Evolutionary conservation across 139 green algal species (phyloP).

Genomic region (Raphidocelis subcapitata): DNA sequence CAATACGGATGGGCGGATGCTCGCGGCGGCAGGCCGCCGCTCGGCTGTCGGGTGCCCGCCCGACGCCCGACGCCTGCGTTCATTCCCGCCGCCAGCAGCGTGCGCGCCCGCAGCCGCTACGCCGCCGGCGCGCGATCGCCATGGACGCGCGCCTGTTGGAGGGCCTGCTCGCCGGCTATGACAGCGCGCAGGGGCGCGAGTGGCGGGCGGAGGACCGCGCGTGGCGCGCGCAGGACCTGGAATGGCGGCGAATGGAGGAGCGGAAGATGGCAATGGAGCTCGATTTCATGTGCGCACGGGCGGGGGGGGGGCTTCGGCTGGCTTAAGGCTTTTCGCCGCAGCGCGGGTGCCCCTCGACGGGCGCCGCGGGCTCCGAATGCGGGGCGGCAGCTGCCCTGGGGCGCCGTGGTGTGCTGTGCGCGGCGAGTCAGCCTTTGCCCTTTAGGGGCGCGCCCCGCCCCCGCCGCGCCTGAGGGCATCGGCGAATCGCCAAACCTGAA

Average conservation of each 20-base stretch:
- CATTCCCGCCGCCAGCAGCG: too few species aligned
- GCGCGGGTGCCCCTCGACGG: background rate
- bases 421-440: background rate
- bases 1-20: too few species aligned
- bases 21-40: too few species aligned
- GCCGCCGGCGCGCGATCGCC: too few species aligned
- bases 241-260: slow-evolving; percentile 38
- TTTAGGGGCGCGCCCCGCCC: too few species aligned
- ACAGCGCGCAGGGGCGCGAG: slow-evolving; percentile 38
- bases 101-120: too few species aligned
- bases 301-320: background rate
- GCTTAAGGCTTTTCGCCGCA: background rate
- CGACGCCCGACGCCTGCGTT: too few species aligned
- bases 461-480: too few species aligned
- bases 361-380: slow-evolving; percentile 9
- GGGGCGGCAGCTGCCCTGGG: background rate
- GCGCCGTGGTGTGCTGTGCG: background rate
- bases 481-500: too few species aligned
- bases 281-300: slow-evolving; percentile 13
- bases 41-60: too few species aligned
- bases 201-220: slow-evolving; percentile 54
- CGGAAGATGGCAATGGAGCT: background rate
- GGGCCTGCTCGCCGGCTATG: slow-evolving; percentile 51
- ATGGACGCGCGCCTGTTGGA: slow-evolving; percentile 28
- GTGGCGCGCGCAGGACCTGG: slow-evolving; percentile 55